Evolutionary conservation across 129 eudicot genomes (phyloP).

Genomic region (Pseudognaphalium luteoalbum): DNA sequence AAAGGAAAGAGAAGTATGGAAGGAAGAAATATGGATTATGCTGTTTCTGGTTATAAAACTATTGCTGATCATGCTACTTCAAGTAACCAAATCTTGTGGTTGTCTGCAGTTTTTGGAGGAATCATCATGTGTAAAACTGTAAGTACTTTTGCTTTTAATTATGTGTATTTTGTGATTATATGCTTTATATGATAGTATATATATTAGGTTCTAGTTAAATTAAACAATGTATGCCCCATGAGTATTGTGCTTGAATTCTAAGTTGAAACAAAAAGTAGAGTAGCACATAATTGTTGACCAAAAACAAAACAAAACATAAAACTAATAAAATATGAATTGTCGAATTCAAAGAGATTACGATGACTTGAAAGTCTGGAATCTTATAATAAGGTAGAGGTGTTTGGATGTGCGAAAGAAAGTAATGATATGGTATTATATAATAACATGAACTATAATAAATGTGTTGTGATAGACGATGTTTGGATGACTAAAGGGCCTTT

Average conservation of each 20-base stretch:
- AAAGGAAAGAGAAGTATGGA: neutral
- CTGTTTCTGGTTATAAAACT: conserved; percentile 26
- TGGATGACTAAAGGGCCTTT: neutral
- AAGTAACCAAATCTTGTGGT: conserved; percentile 46
- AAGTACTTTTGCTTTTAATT: conserved; percentile 25
- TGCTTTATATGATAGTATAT: neutral
- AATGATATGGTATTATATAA: neutral
- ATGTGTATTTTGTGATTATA: neutral
- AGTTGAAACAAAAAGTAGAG: neutral
- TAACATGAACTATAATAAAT: neutral
- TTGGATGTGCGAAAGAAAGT: neutral
- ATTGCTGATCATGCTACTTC: conserved; percentile 36
- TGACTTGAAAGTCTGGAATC: neutral
- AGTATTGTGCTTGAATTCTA: neutral
- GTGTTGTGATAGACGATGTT: neutral
- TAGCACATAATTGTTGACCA: neutral
- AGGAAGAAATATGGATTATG: conserved; percentile 10
- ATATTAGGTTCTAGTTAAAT: neutral
- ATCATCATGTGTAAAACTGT: conserved; percentile 72
- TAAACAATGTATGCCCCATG: neutral
- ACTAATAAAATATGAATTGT: no score
- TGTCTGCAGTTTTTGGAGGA: conserved; percentile 54
- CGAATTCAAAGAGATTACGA: no score
- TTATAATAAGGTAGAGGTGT: no score
- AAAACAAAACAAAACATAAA: no score